Conservation (phyloP, 1,284 basidiomycete species). For the Butyriboletus appendiculatus region DNA sequence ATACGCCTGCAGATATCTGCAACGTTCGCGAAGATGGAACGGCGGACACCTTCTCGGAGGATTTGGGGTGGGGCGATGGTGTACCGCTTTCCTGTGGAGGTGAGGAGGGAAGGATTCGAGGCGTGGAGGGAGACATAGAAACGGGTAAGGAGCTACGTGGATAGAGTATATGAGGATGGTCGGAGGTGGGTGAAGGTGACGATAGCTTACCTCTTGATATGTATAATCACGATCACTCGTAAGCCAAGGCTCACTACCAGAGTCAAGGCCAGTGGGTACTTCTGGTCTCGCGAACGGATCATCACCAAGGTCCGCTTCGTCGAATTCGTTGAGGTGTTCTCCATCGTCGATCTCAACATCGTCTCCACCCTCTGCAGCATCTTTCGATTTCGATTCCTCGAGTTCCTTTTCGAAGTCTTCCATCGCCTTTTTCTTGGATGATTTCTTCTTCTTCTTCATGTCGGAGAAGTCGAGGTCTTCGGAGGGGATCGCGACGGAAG, state of each 20-base stretch:
- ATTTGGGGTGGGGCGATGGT: constrained; percentile 98
- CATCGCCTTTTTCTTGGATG: constrained; percentile 73
- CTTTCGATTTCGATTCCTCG: constrained; percentile 64
- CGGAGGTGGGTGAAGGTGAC: neutral
- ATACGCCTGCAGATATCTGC: constrained; percentile 98
- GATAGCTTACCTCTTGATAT: constrained; percentile 76
- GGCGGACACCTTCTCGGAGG: constrained; percentile 94
- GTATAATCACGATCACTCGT: constrained; percentile 93
- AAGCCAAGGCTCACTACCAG: constrained; percentile 84
- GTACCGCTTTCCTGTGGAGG: constrained; percentile 86
- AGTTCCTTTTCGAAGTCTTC: constrained; percentile 92
- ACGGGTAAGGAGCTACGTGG: constrained; percentile 79
- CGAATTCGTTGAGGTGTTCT: constrained; percentile 64
- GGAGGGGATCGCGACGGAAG: constrained; percentile 43
- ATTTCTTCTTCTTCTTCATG: constrained; percentile 82
- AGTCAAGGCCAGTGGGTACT: constrained; percentile 56
- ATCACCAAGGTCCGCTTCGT: constrained; percentile 83
- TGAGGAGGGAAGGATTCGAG: constrained; percentile 92
- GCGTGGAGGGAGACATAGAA: constrained; percentile 93
- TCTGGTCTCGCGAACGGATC: constrained; percentile 77
- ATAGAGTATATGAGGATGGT: neutral
- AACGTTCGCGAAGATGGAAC: constrained; percentile 96
- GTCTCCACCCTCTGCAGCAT: constrained; percentile 53
- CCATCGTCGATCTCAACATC: constrained; percentile 61
- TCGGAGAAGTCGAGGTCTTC: constrained; percentile 84